Base-by-base conservation (phyloP, 1,284 basidiomycete species). In the Naganishia liquefaciens region DNA sequence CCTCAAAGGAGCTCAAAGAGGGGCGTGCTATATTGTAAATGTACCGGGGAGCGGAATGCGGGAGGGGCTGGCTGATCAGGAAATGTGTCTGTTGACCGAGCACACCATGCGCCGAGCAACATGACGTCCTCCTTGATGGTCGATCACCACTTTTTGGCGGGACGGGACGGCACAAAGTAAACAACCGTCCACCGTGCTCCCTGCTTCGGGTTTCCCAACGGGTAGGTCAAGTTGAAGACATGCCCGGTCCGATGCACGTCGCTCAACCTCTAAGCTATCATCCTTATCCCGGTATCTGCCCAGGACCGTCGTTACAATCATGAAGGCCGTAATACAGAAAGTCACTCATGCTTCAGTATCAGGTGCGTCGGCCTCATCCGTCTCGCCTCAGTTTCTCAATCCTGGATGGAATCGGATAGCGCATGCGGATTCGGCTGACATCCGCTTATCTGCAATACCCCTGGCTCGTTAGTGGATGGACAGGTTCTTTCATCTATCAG, bases 401-500 rank as follows among this genome's bases (percentile, higher is more conserved):
- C 77, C 77, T 79, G 40, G 75, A 77, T 40, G 76, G 76, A 21
- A 15, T 39, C 17, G 40, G 25, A 50, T n/a, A 9, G 40, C 30
- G 43, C n/a, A 37, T 5, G 4, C 3, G 13, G 33, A 10, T 37
- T 37, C 4, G 7, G 33, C 33, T 37, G 33, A 37, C 33, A 2
- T 37, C 10, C 10, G 2, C 9, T 2, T 7, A 37, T 13, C 6
- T 3, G 33, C 7, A 13, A 37, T 37, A 13, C 6, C n/a, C 10
- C n/a, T 19, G 15, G 7, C n/a, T n/a, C 43, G 27, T 25, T 50
- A 78, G 78, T 79, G 39, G 75, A 78, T 43, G 77, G 76, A 0
- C 51, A 75, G 67, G 73, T 70, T 27, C 85, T 95, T 67, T 91
- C 91, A 7, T 84, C 85, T 37, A 94, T 94, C 69, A 87, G 87